Evolutionary conservation across 208 protist species (phyloP).

Genomic region (Crithidia mellificae): DNA sequence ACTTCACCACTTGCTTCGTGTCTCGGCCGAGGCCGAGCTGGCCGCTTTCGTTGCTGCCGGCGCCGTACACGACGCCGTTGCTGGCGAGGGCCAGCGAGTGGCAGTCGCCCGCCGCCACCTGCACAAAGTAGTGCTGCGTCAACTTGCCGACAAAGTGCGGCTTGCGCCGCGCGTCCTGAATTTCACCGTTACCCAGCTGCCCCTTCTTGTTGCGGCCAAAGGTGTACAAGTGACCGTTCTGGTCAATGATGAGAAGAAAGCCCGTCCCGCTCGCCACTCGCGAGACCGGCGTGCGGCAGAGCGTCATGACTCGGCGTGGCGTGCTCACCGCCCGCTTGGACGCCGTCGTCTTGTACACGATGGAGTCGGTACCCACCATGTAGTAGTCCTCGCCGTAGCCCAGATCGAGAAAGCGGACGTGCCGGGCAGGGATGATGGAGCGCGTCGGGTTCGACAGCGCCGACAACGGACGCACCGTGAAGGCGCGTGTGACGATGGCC

Average conservation of each 20-base stretch:
- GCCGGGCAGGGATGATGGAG: slow-evolving; percentile 76
- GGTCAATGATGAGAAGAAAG: slow-evolving; percentile 86
- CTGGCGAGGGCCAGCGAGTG: slow-evolving; percentile 87
- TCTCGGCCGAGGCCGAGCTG: slow-evolving; percentile 77
- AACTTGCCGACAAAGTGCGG: slow-evolving; percentile 57
- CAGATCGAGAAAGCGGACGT: slow-evolving; percentile 75
- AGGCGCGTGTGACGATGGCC: slow-evolving; percentile 67
- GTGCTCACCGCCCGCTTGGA: slow-evolving; percentile 73
- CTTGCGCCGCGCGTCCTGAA: slow-evolving; percentile 66
- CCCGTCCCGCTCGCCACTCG: slow-evolving; percentile 76
- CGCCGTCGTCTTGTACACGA: slow-evolving; percentile 84
- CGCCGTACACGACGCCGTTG: slow-evolving; percentile 81
- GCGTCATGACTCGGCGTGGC: slow-evolving; percentile 81
- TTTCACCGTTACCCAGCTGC: slow-evolving; percentile 80
- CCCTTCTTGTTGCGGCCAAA: slow-evolving; percentile 85
- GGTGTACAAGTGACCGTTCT: slow-evolving; percentile 82
- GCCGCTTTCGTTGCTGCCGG: slow-evolving; percentile 82
- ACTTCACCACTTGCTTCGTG: slow-evolving; percentile 42
- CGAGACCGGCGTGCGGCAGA: slow-evolving; percentile 70
- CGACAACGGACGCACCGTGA: slow-evolving; percentile 82
- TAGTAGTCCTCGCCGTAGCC: slow-evolving; percentile 86
- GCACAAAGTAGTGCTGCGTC: slow-evolving; percentile 77
- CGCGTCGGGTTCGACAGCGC: slow-evolving; percentile 67
- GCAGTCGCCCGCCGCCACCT: slow-evolving; percentile 78
- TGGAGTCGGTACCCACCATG: slow-evolving; percentile 85